Evolutionary conservation across 805 yeast genomes (phyloP).

Genomic region (Yamadazyma laniorum): DNA sequence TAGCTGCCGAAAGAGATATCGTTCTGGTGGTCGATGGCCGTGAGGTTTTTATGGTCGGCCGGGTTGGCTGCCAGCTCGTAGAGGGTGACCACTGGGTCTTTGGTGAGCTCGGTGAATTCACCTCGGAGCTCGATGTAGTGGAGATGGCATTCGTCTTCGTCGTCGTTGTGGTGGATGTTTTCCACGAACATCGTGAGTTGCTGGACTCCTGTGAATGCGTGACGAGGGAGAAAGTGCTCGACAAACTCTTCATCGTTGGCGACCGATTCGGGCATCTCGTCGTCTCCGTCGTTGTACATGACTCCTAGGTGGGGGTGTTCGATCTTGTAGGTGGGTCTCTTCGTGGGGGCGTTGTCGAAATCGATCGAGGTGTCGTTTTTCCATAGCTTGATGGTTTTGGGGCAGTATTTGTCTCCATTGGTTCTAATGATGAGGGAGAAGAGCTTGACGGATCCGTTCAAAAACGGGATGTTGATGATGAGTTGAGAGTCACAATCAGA

Average conservation of each 20-base stretch:
- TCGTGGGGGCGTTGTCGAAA: conserved; percentile 57
- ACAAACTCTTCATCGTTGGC: conserved; percentile 54
- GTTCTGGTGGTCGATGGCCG: conserved; percentile 14
- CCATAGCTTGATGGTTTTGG: conserved; percentile 64
- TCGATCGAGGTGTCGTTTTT: conserved; percentile 72
- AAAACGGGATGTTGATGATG: conserved; percentile 73
- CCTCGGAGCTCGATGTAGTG: conserved; percentile 82
- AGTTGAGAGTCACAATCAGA: conserved; percentile 84
- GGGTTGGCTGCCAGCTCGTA: conserved; percentile 95
- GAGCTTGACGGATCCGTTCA: conserved; percentile 65
- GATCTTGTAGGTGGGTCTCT: conserved; percentile 49
- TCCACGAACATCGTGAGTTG: conserved; percentile 68
- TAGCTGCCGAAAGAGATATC: too few species aligned
- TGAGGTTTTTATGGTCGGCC: conserved; percentile 62
- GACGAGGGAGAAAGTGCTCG: conserved; percentile 80
- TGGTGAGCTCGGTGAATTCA: conserved; percentile 50
- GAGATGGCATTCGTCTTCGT: conserved; percentile 50
- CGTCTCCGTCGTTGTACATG: conserved; percentile 38
- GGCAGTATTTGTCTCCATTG: conserved; percentile 61
- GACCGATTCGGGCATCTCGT: conserved; percentile 31
- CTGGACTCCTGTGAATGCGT: conserved; percentile 65
- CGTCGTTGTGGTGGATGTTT: conserved; percentile 55
- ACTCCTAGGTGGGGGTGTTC: conserved; percentile 67
- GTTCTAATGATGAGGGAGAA: conserved; percentile 72
- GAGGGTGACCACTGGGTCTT: conserved; percentile 71